Conservation (phyloP, 2,329 filamentous ascomycete genomes). For the Colletotrichum gloeosporioides region DNA sequence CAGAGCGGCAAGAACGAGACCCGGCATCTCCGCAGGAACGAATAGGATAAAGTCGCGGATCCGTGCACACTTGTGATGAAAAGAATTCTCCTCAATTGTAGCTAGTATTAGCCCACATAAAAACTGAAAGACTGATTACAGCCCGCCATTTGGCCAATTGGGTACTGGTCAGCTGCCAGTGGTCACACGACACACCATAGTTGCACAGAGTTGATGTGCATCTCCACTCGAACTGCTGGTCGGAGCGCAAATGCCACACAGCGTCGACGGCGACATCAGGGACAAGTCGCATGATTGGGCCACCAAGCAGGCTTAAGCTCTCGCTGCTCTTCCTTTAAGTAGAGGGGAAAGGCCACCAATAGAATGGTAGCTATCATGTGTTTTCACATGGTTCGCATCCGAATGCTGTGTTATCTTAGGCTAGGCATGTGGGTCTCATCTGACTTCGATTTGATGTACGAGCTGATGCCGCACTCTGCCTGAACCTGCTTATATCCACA, state of each 20-base stretch:
- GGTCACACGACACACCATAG: rapidly evolving
- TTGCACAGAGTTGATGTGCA: background rate
- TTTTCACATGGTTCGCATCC: background rate
- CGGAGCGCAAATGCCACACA: background rate
- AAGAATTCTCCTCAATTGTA: background rate
- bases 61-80: background rate
- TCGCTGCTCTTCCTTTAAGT: background rate
- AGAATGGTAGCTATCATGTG: background rate
- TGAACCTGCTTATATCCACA: background rate
- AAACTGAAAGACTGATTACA: background rate
- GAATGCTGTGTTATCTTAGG: background rate
- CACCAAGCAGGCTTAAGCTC: background rate
- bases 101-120: rapidly evolving
- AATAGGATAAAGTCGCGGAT: background rate
- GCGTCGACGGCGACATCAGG: background rate
- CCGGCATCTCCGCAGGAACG: no score
- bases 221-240: background rate
- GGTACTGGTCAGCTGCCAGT: background rate
- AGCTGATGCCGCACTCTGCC: background rate
- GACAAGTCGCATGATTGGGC: background rate
- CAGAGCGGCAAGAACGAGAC: no score
- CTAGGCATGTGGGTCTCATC: background rate
- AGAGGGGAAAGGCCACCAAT: background rate
- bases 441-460: rapidly evolving
- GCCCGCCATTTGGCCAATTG: background rate